Base-by-base conservation (phyloP, 495 filamentous ascomycete species). In the Penicillium robsamsonii region DNA sequence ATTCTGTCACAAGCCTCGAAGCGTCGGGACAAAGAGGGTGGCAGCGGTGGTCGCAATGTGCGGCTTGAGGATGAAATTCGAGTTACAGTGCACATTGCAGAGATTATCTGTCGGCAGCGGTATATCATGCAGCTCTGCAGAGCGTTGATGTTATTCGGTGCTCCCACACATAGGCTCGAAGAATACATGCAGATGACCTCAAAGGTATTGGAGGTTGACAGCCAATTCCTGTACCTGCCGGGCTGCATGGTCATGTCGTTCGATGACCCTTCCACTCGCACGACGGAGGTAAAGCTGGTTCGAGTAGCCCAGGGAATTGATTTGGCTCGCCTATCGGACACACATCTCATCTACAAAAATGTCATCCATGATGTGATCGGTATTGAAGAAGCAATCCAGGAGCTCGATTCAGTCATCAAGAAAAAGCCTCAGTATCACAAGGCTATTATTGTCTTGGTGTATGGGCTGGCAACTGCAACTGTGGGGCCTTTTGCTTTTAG, bases 241-340 rank as follows among this genome's bases (percentile, higher is more conserved):
- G 90, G 89, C 12, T 93, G 88, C 66, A 96, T 96, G 92, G 87
- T 96, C 60, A 87, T 95, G 65, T 90, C 89, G 2, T 96, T 96
- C 60, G 92, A 95, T 65, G 92, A 96, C 74, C 80, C 84, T 8
- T 81, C 84, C 15, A 94, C 90, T 1, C 88, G 95, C 59, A 96
- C 92, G 1, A 89, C 91, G 9, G 92, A 96, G 64, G 87, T 96
- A 50, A 92, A 93, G 67, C 82, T 97, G 29, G 85, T 97, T 17
- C 84, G 88, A 10, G 77, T 83, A 3, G 70, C 69, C 1, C 88
- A 90, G 67, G 90, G 89, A 2, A 79, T 97, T 24, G 87, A 97
- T 70, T 79, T 97, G 2, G 88, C 89, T 9, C 89, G 87, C 45
- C 78, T 96, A 10, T 79, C 87, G 3, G 91, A 95, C 59, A 84